Conservation (phyloP, 2,329 filamentous ascomycete genomes). For the Sporothrix euskadiensis region DNA sequence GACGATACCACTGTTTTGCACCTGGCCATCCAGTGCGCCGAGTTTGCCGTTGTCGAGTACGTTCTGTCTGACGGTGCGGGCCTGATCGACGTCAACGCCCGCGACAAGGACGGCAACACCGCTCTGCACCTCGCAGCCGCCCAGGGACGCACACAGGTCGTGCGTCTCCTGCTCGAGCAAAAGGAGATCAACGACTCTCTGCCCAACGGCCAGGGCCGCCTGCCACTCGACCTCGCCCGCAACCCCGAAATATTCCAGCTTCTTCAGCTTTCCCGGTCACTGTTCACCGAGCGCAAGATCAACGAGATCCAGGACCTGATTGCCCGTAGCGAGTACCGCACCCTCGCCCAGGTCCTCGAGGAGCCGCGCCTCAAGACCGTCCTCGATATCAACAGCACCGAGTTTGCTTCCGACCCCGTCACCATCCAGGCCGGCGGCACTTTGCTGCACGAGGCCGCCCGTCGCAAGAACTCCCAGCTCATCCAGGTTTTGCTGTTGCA, state of each 20-base stretch:
- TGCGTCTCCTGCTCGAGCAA: conserved; percentile 80
- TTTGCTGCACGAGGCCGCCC: conserved; percentile 87
- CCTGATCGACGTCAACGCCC: conserved; percentile 78
- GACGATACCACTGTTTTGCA: conserved; percentile 91
- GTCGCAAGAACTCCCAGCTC: conserved; percentile 80
- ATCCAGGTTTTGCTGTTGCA: conserved; percentile 90
- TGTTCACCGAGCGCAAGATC: conserved; percentile 86
- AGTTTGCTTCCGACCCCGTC: conserved; percentile 76
- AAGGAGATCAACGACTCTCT: conserved; percentile 85
- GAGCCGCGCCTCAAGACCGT: conserved; percentile 83
- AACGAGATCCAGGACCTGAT: conserved; percentile 82
- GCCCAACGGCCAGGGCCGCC: conserved; percentile 78
- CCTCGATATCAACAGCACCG: conserved; percentile 88
- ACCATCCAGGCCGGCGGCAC: conserved; percentile 86
- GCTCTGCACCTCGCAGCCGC: conserved; percentile 84
- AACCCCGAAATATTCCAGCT: conserved; percentile 96
- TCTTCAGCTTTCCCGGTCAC: conserved; percentile 82
- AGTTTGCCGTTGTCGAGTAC: conserved; percentile 88
- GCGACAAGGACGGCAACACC: conserved; percentile 92
- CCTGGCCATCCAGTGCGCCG: conserved; percentile 92
- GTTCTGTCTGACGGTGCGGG: conserved; percentile 74
- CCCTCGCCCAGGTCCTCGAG: conserved; percentile 75
- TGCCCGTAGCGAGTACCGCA: conserved; percentile 69
- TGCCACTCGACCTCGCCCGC: conserved; percentile 83
- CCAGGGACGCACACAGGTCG: conserved; percentile 76